Evolutionary conservation across 202 grass and related monocot species (phyloP), one percentile per base, ranked within the genome.

Genomic region (Schoenoplectus triqueter): DNA sequence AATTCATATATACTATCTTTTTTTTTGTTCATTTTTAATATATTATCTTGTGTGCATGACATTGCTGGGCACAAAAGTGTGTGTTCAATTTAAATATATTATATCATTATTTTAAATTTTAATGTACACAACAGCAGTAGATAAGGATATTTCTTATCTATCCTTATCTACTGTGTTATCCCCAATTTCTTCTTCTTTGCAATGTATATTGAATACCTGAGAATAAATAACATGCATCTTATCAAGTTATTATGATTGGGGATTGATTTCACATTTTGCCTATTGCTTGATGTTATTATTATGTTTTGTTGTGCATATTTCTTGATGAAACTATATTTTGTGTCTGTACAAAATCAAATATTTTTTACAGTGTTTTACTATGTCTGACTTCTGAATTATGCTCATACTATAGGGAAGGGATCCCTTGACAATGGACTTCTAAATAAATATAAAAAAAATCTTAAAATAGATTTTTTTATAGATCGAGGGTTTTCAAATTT

Each of bases 271-370:
- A 60, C 52, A 78, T 78, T 55, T 4, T 62, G 31, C 45, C 6
- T 45, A 9, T 42, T 79, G 31, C 40, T 79, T 18, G 11, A 79
- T 61, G 6, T 44, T 79, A 61, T 22, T 22, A 52, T 42, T 45
- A 79, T 18, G 75, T 61, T 78, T 59, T 59, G 22, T 60, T 41
- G 51, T 60, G 46, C 6, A 3, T 60, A 78, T 60, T 78, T 78
- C 51, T 31, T 78, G 6, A 60, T 42, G 14, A 59, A 48, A 59
- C 13, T 14, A 61, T 79, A 17, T 5, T 9, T 17, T 54, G 6
- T 55, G 20, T 61, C 10, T 3, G 10, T 45, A 45, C 55, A 44
- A 79, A 78, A 44, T 78, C 14, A 78, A 78, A 10, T 78, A 59
- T 78, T 75, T 60, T 39, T 62, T 10, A 9, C 56, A 15, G 54